A percentile compares a stretch with the other conserved stretches of the same genome.
phyloP scores from a whole-genome alignment of 495 filamentous ascomycete genomes.

The Xylaria nigripes region DNA sequence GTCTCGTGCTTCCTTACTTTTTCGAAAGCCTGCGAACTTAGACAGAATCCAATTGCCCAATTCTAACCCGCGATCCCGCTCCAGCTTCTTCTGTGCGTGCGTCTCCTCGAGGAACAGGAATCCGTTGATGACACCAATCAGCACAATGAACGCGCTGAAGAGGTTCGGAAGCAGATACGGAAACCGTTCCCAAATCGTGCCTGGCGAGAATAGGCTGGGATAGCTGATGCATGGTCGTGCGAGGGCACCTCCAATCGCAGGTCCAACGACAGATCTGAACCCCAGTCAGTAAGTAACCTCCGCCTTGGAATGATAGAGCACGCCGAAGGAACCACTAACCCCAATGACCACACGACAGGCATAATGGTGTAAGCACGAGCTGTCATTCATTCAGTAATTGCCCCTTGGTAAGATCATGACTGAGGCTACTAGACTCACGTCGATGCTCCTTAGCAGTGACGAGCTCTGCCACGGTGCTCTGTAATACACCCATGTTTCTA shows the following conservation, averaged over 20 bases:
- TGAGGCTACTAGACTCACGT: constrained; percentile 42
- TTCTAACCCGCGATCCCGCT: constrained; percentile 67
- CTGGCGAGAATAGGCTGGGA: constrained; percentile 63
- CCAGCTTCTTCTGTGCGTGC: constrained; percentile 71
- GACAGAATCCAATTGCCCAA: constrained; percentile 65
- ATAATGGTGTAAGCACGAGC: constrained; percentile 91
- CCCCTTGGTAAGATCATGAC: background rate
- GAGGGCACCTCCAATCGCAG: constrained; percentile 80
- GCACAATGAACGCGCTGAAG: constrained; percentile 72
- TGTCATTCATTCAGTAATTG: constrained; percentile 29
- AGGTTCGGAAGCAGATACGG: constrained; percentile 93
- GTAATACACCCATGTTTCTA: constrained; percentile 85
- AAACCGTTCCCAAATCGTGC: constrained; percentile 70
- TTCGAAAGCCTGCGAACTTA: constrained; percentile 32
- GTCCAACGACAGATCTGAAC: constrained; percentile 66
- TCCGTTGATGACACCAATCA: constrained; percentile 71
- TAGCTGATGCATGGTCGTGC: constrained; percentile 78
- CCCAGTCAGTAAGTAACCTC: constrained; percentile 1
- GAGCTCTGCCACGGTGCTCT: constrained; percentile 90
- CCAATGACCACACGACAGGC: constrained; percentile 96
- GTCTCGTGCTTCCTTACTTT: constrained; percentile 21
- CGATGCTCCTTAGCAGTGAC: constrained; percentile 88
- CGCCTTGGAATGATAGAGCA: background rate
- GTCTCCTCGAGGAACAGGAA: constrained; percentile 93
- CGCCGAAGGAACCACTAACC: constrained; percentile 40